Conservation (phyloP, 2,329 filamentous ascomycete species). For the Botryosphaeria dothidea region DNA sequence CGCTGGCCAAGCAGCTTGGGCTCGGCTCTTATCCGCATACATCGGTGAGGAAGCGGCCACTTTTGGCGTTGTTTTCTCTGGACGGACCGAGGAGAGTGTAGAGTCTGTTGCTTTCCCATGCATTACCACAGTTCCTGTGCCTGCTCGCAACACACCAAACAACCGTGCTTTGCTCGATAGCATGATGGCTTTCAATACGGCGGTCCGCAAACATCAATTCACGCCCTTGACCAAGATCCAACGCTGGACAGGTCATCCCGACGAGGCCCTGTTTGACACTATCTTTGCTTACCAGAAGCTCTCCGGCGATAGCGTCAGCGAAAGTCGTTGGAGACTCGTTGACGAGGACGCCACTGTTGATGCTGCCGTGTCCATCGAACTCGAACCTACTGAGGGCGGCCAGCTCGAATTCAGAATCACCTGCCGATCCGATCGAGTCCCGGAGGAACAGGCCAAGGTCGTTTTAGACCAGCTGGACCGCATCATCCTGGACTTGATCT, state of each 20-base stretch:
- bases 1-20: constrained; percentile 76
- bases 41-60: constrained; percentile 71
- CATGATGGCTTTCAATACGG: constrained; percentile 67
- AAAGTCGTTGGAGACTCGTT: constrained; percentile 57
- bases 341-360: constrained; percentile 71
- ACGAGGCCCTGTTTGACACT: constrained; percentile 75
- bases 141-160: constrained; percentile 56
- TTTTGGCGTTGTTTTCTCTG: constrained; percentile 81
- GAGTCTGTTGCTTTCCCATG: constrained; percentile 70
- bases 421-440: constrained; percentile 64
- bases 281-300: constrained; percentile 79
- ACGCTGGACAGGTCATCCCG: constrained; percentile 65
- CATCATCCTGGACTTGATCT: constrained; percentile 61
- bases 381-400: constrained; percentile 58
- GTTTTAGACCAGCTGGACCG: constrained; percentile 73
- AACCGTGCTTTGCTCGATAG: constrained; percentile 60
- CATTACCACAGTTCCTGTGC: constrained; percentile 76
- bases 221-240: constrained; percentile 72
- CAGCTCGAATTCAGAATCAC: constrained; percentile 65
- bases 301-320: constrained; percentile 27
- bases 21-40: constrained; percentile 72
- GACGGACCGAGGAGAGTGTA: constrained; percentile 63
- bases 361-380: constrained; percentile 72
- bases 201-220: constrained; percentile 69
- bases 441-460: constrained; percentile 65